Base-by-base conservation (phyloP, 805 yeast species). In the Hanseniaspora thailandica region DNA sequence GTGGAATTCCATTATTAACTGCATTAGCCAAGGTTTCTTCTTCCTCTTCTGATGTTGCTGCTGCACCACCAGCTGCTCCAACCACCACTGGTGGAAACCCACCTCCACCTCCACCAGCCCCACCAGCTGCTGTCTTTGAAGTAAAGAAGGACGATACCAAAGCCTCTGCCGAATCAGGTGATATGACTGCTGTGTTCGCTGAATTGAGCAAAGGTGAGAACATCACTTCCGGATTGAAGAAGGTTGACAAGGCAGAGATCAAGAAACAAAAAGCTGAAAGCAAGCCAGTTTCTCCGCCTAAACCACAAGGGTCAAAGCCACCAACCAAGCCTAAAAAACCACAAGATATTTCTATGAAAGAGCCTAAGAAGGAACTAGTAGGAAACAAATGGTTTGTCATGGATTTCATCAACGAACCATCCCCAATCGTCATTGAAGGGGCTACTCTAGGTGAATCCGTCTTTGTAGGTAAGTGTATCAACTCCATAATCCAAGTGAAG, bases 51-150 rank as follows among this genome's bases (percentile, higher is more conserved):
- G 47, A 66, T 7, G 52, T 68, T 19, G 36, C 60, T 13, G 47
- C 66, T 7, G 52, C 68, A n/a, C 26, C 40, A 13, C 25, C 40
- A 28, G 59, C 67, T 28, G 59, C 70, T 5, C 62, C 70, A 12
- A 69, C 75, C 7, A 12, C 26, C 10, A 22, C 7, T 2, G 66
- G 69, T 22, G 63, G 69, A 7, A 61, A 78, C 2, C 86, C 89
- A 6, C 94, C 95, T 17, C 97, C 97, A 1, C 95, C 95, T 2
- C 95, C 95, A 3, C 90, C 93, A 1, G 86, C 95, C 2, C 95
- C 96, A 9, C 90, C 95, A 26, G 81, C 94, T 9, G 70, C 81
- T 54, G 71, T 84, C 35, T 85, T 80, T 62, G 80, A 76, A 55
- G 64, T 62, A 1, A 61, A 66, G 20, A 54, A 70, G 0, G 61